Evolutionary conservation across 2,329 filamentous ascomycete species (phyloP), one percentile per base, ranked within the genome.

Genomic region (Neonectria neomacrospora): DNA sequence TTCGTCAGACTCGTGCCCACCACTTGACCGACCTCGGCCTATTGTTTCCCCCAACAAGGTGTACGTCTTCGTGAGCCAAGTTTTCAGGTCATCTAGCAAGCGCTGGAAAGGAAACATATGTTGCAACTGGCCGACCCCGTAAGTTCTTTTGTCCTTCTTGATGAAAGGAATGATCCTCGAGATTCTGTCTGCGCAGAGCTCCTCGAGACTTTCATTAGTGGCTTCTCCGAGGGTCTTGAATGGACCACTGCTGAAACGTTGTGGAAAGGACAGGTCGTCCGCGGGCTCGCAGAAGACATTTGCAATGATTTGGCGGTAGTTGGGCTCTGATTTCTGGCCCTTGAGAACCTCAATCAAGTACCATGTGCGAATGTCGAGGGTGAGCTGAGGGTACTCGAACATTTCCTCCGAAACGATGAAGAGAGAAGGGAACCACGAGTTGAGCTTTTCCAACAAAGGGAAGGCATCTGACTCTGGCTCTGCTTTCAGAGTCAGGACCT

Each of bases 281-380:
- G 26, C 5, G 12, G 63, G 55, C 48, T 71, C 56, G 59, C 77
- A 79, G 42, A 81, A 80, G 7, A 74, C 67, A 3, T 66, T 61
- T 18, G 73, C 74, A 26, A 79, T 71, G 11, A 70, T 54, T 2
- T 67, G 57, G 5, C 58, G 63, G 16, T 67, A 60, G 34, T 71
- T 58, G 3, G 32, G 60, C 5, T 71, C 60, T 3, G 32, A 30
- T 0, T 48, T 53, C 6, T 54, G 48, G 1, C 26, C 47, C 6
- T 69, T 70, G 2, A 79, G 61, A 2, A 37, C 48, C 44, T 76
- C 72, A 20, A 82, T 75, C 45, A 77, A 67, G 39, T 71, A 67
- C 52, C 76, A 74, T 0, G 78, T 80, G 45, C 80, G 80, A 26
- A 82, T 75, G 4, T 76, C 69, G 23, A 82, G 66, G 3, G 75